Conservation (phyloP, 225 moss, liverwort and hornwort genomes). For the Pseudoscleropodium purum region DNA sequence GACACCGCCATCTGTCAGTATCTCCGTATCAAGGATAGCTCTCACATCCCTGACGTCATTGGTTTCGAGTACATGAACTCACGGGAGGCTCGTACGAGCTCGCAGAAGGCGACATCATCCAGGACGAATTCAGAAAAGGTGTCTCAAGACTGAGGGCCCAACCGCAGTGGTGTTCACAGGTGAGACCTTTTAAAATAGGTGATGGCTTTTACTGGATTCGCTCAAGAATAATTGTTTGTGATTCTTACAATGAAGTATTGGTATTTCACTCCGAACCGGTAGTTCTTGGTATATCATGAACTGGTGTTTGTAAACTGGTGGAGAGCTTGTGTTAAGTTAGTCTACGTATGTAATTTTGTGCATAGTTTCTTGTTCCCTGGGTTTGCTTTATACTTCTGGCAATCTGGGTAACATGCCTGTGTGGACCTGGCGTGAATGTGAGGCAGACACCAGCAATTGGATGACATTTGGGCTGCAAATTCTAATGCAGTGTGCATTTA, state of each 20-base stretch:
- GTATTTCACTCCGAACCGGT: not conserved
- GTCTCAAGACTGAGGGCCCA: conserved; percentile 9
- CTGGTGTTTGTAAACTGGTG: not conserved
- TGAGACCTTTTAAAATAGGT: not conserved
- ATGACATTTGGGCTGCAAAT: not conserved
- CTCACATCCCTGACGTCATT: conserved; percentile 87
- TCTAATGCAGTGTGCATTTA: not conserved
- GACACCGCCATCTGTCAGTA: conserved; percentile 55
- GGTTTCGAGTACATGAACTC: conserved; percentile 79
- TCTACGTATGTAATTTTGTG: not conserved
- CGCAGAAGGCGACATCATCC: not conserved
- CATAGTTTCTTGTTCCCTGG: not conserved
- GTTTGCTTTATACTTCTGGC: not conserved
- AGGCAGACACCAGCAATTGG: not conserved
- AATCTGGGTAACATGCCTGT: not conserved
- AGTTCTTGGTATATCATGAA: not conserved
- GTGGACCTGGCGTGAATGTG: not conserved
- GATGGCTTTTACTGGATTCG: not conserved
- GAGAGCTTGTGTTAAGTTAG: not conserved
- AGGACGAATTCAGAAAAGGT: conserved; percentile 7
- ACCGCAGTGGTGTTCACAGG: not conserved
- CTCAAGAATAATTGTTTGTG: not conserved
- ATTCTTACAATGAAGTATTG: not conserved
- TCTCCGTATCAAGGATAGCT: conserved; percentile 82
- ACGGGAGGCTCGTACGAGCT: conserved; percentile 43